Evolutionary conservation across 1,284 basidiomycete genomes (phyloP).

Genomic region (Ustilago crameri): DNA sequence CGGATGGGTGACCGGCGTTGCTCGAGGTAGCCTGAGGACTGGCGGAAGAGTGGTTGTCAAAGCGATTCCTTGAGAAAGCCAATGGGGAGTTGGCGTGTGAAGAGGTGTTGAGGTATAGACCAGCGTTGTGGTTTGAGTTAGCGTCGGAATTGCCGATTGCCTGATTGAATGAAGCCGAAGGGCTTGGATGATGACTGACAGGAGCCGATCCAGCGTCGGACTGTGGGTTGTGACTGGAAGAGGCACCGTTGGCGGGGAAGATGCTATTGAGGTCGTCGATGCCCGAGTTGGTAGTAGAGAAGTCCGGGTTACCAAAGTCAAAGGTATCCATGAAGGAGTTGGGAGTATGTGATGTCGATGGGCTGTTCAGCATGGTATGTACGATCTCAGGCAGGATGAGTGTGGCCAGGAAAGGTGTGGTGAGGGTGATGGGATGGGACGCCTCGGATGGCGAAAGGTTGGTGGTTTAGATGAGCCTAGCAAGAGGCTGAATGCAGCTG

Average conservation of each 20-base stretch:
- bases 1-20: conserved; percentile 20
- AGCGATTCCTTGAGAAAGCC: conserved; percentile 32
- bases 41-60: conserved; percentile 29
- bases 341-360: conserved; percentile 24
- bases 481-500: too few species aligned
- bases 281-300: conserved; percentile 39
- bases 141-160: conserved; percentile 11
- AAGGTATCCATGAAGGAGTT: conserved; percentile 58
- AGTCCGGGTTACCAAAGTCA: conserved; percentile 53
- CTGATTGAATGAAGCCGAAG: conserved; percentile 21
- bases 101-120: conserved; percentile 15
- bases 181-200: conserved; percentile 49
- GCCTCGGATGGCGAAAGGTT: too few species aligned
- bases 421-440: not conserved
- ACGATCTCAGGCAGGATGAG: not conserved
- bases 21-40: conserved; percentile 23
- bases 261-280: conserved; percentile 55
- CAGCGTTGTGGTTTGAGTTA: conserved; percentile 9
- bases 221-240: conserved; percentile 22
- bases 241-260: conserved; percentile 10
- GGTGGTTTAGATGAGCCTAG: too few species aligned
- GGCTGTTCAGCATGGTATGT: conserved; percentile 43
- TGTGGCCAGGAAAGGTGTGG: not conserved
- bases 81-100: conserved; percentile 39
- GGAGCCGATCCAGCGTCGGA: conserved; percentile 40